Base-by-base conservation (phyloP, 352 stramenopile genomes). In the Phytophthora brassicae region DNA sequence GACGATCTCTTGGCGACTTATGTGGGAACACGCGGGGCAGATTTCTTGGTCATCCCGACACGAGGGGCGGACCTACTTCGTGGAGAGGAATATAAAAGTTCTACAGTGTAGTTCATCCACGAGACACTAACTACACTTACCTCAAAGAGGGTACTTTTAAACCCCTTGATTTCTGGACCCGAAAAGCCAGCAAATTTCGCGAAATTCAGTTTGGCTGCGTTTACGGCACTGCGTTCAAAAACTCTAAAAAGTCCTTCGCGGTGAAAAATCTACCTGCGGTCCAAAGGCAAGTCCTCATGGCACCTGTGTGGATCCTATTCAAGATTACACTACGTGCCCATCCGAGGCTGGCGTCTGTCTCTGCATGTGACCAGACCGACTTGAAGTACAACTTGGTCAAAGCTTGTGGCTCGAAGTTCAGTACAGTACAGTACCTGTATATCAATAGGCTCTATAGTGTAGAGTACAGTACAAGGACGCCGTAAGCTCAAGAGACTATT, bases 331-430 rank as follows among this genome's bases (percentile, higher is more conserved):
- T 20, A 12, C 31, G 31, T 38, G 48, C 57, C 50, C 39, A 65
- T 65, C 57, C 47, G 24, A 31, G 31, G 45, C 39, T 42, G 29
- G 47, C 9, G 35, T 24, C 51, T 65, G 57, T 65, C 57, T 65
- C 48, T 43, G 36, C 57, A 65, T 65, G 57, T 60, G 57, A 65
- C 57, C 57, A 65, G 57, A 49, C 57, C 31, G 33, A 24, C 22
- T 56, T 45, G 33, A 56, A 33, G 31, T 20, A 55, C n/a, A n/a
- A n/a, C n/a, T n/a, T n/a, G n/a, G n/a, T n/a, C n/a, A n/a, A n/a
- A n/a, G n/a, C n/a, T n/a, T n/a, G n/a, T n/a, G n/a, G 48, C 20
- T 36, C 45, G 19, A 28, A 52, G 41, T 59, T 47, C 57, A 65
- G n/a, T n/a, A 53, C 35, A 26, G 47, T 55, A 43, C 33, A 39